Evolutionary conservation across 2,329 filamentous ascomycete genomes (phyloP).

Genomic region (Colletotrichum australisinense): DNA sequence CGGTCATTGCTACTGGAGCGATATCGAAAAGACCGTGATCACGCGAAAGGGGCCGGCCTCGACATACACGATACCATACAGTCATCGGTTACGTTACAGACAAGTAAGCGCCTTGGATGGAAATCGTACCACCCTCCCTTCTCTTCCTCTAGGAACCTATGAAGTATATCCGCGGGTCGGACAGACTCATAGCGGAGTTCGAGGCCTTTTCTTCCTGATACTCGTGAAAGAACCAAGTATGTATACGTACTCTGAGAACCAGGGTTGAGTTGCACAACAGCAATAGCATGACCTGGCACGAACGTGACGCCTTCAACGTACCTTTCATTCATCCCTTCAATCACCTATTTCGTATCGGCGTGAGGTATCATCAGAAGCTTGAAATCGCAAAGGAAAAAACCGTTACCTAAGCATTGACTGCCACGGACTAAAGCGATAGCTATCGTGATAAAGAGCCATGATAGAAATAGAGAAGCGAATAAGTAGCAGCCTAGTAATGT

Average conservation of each 20-base stretch:
- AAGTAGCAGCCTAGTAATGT: slow-evolving; percentile 2
- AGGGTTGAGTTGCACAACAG: slow-evolving; percentile 7
- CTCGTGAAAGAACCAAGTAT: not conserved
- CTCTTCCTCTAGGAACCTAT: not conserved
- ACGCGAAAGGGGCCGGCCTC: not conserved
- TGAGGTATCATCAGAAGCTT: no score
- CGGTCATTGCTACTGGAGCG: not conserved
- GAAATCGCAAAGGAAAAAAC: not conserved
- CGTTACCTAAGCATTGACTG: slow-evolving; percentile 4
- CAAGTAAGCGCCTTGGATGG: not conserved
- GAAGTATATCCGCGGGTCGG: not conserved
- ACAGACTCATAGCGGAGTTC: not conserved
- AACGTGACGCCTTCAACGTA: not conserved
- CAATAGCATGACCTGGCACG: not conserved
- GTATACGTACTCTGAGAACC: not conserved
- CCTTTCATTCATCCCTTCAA: no score
- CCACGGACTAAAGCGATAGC: not conserved
- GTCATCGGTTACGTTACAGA: not conserved
- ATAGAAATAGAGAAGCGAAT: slow-evolving; percentile 14
- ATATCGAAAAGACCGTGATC: not conserved
- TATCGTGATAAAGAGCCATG: slow-evolving; percentile 1
- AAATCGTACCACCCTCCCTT: not conserved
- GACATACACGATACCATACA: not conserved
- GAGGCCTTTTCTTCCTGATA: not conserved
- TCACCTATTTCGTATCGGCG: no score